Percentiles rank a stretch among this genome's conserved stretches.
Conservation (phyloP, 208 protist genomes). For the Crithidia brevicula region DNA sequence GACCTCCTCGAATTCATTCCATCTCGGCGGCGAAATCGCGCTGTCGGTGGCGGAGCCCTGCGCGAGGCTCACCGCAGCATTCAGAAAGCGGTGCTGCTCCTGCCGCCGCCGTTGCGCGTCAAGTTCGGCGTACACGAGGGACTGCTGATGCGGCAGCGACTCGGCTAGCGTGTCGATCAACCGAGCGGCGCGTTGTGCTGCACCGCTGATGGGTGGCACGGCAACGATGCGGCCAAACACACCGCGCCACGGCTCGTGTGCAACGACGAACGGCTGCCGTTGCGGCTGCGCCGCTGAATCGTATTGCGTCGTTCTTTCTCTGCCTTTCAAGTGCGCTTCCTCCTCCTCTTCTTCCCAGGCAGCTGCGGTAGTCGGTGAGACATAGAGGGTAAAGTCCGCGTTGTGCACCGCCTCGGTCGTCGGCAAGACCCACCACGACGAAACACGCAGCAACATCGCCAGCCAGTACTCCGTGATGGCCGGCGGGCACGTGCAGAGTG, state of each 20-base stretch:
- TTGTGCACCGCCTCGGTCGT: neutral
- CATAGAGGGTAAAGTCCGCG: slow-evolving; percentile 7
- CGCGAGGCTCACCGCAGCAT: too few species aligned
- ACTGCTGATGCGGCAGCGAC: slow-evolving; percentile 21
- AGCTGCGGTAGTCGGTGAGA: slow-evolving; percentile 1
- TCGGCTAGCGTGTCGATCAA: neutral
- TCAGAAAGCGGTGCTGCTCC: neutral
- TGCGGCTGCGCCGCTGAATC: neutral
- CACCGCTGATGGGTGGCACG: slow-evolving; percentile 26
- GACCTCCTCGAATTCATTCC: too few species aligned
- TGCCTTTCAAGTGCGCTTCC: neutral
- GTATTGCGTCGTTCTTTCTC: neutral
- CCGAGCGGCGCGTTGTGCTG: slow-evolving; percentile 17
- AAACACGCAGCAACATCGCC: slow-evolving; percentile 20
- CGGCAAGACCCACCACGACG: slow-evolving; percentile 22
- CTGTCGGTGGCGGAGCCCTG: too few species aligned
- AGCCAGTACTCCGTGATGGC: slow-evolving; percentile 35
- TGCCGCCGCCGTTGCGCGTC: slow-evolving; percentile 8
- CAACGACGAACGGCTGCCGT: slow-evolving; percentile 8
- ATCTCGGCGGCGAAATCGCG: too few species aligned
- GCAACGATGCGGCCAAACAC: slow-evolving; percentile 10
- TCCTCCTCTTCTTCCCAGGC: neutral
- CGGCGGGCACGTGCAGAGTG: slow-evolving; percentile 17
- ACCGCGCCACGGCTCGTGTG: slow-evolving; percentile 28
- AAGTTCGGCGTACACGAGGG: neutral